Evolutionary conservation across 805 yeast genomes (phyloP).

Genomic region (Wickerhamiella bombiphila): DNA sequence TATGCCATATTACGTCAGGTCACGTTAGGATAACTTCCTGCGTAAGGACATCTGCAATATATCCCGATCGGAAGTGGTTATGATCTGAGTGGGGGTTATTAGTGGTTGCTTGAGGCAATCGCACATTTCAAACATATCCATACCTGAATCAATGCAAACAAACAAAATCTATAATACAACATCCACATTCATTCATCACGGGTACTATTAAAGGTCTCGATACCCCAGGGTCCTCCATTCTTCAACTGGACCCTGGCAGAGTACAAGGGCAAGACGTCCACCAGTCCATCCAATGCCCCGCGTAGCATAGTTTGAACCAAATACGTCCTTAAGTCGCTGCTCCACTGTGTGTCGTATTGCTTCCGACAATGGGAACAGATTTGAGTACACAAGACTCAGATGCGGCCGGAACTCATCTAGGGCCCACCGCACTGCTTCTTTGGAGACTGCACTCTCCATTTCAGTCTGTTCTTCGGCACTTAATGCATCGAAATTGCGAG

Average conservation of each 20-base stretch:
- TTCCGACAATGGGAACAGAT: conserved; percentile 47
- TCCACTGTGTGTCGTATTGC: conserved; percentile 50
- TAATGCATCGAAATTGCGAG: conserved; percentile 19
- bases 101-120: too few species aligned
- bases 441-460: conserved; percentile 2
- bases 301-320: conserved; percentile 32
- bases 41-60: too few species aligned
- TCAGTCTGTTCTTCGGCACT: conserved; percentile 9
- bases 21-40: too few species aligned
- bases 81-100: too few species aligned
- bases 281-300: conserved; percentile 46
- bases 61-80: too few species aligned
- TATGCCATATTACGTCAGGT: too few species aligned
- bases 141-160: too few species aligned
- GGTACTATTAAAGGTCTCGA: conserved; percentile 15
- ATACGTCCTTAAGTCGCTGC: conserved; percentile 49
- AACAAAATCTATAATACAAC: too few species aligned
- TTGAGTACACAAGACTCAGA: conserved; percentile 54
- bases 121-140: too few species aligned
- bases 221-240: conserved; percentile 54
- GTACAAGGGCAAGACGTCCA: conserved; percentile 52
- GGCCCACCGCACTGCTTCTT: conserved; percentile 44
- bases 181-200: too few species aligned
- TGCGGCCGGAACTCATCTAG: conserved; percentile 51
- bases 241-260: conserved; percentile 55